Conservation (phyloP, 1,139 yeast species). For the Suhomyces yuchorum region DNA sequence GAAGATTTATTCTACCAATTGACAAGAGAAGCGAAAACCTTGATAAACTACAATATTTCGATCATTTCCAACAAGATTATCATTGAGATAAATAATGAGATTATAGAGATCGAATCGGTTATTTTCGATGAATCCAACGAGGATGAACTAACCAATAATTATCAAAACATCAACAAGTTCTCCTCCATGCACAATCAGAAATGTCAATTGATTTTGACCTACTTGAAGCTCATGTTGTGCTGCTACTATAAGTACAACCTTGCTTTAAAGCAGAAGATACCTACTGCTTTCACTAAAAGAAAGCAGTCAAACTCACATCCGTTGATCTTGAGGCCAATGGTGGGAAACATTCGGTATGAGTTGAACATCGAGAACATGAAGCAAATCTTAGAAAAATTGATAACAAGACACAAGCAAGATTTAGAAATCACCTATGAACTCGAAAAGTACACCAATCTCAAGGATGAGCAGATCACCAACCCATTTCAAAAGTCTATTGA, state of each 20-base stretch:
- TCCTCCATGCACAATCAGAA: slow-evolving; percentile 39
- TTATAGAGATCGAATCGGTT: slow-evolving; percentile 69
- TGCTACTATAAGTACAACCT: slow-evolving; percentile 58
- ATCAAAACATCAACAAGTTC: slow-evolving; percentile 33
- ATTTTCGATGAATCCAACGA: slow-evolving; percentile 49
- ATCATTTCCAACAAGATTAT: slow-evolving; percentile 65
- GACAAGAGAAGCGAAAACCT: slow-evolving; percentile 69
- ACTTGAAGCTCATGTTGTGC: slow-evolving; percentile 61
- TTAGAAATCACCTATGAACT: slow-evolving; percentile 23
- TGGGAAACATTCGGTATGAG: slow-evolving; percentile 71
- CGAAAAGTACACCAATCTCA: slow-evolving; percentile 31
- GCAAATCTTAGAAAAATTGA: slow-evolving; percentile 40
- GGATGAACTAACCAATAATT: slow-evolving; percentile 38
- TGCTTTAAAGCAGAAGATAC: slow-evolving; percentile 46
- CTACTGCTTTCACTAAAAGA: slow-evolving; percentile 55
- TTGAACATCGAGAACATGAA: slow-evolving; percentile 46
- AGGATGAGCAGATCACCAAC: slow-evolving; percentile 22
- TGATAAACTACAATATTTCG: slow-evolving; percentile 73
- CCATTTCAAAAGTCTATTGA: slow-evolving; percentile 47
- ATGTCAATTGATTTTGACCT: slow-evolving; percentile 56
- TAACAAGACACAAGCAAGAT: slow-evolving; percentile 22
- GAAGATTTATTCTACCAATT: slow-evolving; percentile 77
- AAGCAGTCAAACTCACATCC: slow-evolving; percentile 51
- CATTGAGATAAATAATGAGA: slow-evolving; percentile 65
- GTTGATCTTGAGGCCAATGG: slow-evolving; percentile 61